Conservation (phyloP, 345 rosid species). For the Moricandia arvensis region DNA sequence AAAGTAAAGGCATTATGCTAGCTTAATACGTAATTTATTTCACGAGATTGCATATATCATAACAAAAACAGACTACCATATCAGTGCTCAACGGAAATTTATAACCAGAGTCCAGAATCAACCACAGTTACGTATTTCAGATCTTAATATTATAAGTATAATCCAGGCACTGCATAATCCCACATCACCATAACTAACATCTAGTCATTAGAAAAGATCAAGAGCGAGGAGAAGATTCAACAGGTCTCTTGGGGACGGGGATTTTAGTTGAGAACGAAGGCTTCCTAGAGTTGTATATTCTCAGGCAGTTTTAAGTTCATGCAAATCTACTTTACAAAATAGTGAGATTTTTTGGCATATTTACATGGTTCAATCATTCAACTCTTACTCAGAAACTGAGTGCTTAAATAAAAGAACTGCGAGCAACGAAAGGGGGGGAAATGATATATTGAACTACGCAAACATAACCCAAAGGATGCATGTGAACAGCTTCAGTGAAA, state of each 20-base stretch:
- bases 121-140: conserved; percentile 2
- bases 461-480: conserved; percentile 5
- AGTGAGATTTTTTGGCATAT: neutral
- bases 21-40: neutral
- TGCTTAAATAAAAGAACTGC: conserved; percentile 6
- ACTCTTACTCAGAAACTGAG: conserved; percentile 15
- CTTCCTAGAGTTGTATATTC: conserved; percentile 7
- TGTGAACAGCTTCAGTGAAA: conserved; percentile 7
- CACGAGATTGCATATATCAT: neutral
- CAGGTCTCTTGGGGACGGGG: neutral
- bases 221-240: neutral
- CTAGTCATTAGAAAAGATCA: too few relatives aligned
- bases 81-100: neutral
- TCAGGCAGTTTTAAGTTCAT: neutral
- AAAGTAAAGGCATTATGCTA: neutral
- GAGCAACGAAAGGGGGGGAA: neutral
- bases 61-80: conserved; percentile 6
- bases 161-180: too few relatives aligned
- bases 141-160: neutral
- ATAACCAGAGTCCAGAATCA: conserved; percentile 12
- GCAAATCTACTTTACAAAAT: conserved; percentile 1
- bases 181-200: too few relatives aligned
- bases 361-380: neutral
- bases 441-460: conserved; percentile 1
- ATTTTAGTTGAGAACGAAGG: neutral